phyloP scores from a whole-genome alignment of 306 rosid species.

The Hippophae rhamnoides region DNA sequence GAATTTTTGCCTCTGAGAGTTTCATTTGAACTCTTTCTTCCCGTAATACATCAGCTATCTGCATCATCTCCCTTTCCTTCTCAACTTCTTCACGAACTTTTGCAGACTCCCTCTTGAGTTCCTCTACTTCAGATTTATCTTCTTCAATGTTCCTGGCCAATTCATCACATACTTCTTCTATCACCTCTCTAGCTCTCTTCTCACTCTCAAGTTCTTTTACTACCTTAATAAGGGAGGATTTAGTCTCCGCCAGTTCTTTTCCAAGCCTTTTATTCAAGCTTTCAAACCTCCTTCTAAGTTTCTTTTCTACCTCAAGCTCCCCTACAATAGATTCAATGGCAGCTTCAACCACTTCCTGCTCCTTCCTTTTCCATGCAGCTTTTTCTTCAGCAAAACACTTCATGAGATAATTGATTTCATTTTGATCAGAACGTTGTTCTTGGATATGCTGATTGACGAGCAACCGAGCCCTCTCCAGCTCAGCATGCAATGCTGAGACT shows the following conservation, averaged over 20 bases:
- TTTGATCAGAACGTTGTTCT: constrained; percentile 38
- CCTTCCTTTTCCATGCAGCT: constrained; percentile 63
- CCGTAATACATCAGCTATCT: constrained; percentile 64
- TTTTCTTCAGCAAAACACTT: constrained; percentile 67
- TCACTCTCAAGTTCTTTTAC: constrained; percentile 67
- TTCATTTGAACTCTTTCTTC: constrained; percentile 99
- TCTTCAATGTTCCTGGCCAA: constrained; percentile 73
- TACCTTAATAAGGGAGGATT: constrained; percentile 42
- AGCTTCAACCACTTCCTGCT: constrained; percentile 48
- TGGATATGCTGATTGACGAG: constrained; percentile 49
- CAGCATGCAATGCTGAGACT: constrained; percentile 48
- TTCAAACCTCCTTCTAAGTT: constrained; percentile 68
- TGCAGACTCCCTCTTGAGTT: constrained; percentile 62
- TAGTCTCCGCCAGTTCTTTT: constrained; percentile 51
- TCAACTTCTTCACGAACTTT: constrained; percentile 72
- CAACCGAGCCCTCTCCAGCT: constrained; percentile 52
- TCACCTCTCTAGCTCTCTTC: constrained; percentile 70
- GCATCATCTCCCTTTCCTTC: constrained; percentile 93
- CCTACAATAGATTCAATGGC: constrained; percentile 45
- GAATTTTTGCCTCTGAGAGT: constrained; percentile 82
- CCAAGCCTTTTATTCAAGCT: constrained; percentile 73
- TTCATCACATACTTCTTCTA: constrained; percentile 79
- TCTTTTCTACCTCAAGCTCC: constrained; percentile 74
- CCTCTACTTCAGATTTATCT: constrained; percentile 75
- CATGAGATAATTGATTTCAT: constrained; percentile 39